Percentiles rank a stretch among this genome's conserved stretches.
These are phyloP conservation scores for Cystoisospora suis DNA, from an alignment of 169 alveolate species.

Conservation along the genomic window DNA sequence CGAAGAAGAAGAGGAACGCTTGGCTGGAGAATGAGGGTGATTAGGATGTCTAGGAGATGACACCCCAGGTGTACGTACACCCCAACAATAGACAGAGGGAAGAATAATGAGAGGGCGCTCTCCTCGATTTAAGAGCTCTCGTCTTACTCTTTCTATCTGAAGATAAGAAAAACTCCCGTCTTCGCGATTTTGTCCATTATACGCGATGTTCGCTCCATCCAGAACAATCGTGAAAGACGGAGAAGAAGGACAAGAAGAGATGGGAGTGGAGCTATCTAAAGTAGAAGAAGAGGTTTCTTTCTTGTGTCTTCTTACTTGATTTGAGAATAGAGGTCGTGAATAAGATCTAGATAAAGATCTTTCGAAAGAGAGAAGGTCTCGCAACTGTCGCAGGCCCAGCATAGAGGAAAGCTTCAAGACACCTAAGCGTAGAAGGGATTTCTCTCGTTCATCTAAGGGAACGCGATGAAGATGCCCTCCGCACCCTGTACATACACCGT, in stretches of 20 bases:
- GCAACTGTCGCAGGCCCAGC: slow-evolving; percentile 20
- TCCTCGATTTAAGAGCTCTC: slow-evolving; percentile 18
- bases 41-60: no score
- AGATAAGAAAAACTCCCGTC: slow-evolving; percentile 25
- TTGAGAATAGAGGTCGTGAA: neutral
- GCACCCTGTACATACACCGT: slow-evolving; percentile 14
- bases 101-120: slow-evolving; percentile 41
- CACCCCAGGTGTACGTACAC: no score
- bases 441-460: neutral
- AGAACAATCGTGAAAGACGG: slow-evolving; percentile 4
- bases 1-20: no score
- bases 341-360: neutral
- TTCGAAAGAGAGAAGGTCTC: slow-evolving; percentile 25
- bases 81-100: slow-evolving; percentile 40
- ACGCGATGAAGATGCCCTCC: neutral
- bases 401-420: slow-evolving; percentile 30
- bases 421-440: slow-evolving; percentile 41
- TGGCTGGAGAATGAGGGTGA: no score
- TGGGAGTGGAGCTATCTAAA: neutral
- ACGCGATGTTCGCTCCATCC: slow-evolving; percentile 51
- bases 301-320: no score
- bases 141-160: slow-evolving; percentile 42
- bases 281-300: neutral
- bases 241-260: neutral
- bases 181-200: slow-evolving; percentile 27